Evolutionary conservation across 2,329 filamentous ascomycete genomes (phyloP), one percentile per base, ranked within the genome.

Genomic region (Paecilomyces sp.): DNA sequence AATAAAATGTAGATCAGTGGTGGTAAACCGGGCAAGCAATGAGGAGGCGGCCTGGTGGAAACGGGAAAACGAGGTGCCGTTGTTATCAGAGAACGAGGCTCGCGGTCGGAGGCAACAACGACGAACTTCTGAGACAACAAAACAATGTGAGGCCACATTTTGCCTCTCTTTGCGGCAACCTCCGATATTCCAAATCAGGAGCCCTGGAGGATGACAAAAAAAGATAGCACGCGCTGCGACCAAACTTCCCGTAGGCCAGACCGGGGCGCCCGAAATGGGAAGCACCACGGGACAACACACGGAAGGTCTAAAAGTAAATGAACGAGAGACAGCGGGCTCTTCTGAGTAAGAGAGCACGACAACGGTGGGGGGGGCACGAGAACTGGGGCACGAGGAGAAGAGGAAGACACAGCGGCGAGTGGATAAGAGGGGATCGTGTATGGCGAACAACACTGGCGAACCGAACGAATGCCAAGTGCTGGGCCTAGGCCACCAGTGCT

Each of bases 1-100:
- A 25, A 34, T 63, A 55, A 67, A 67, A 59, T 62, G 65, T 59
- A 68, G 66, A 55, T 53, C 50, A 56, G 55, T 55, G 56, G 18
- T 57, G n/a, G n/a, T 52, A n/a, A 25, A 24, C 13, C n/a, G 22
- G 54, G 12, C 28, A 58, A 18, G 25, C 25, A 30, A 8, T 12
- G 5, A 50, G 11, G 9, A 54, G 11, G 15, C 52, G 22, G 15
- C 36, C 15, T 41, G 36, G 36, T 15, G n/a, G 41, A 47, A 47
- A 18, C 5, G 15, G n/a, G 41, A 47, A 33, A 33, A 33, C 31
- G 31, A 33, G 31, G 1, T 33, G 41, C 41, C 41, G 7, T 47
- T 47, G 18, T 18, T n/a, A 22, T 33, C 31, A 11, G 5, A 33
- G 31, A 33, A 33, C 25, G 36, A 41, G 36, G 36, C 41, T 22